These are phyloP conservation scores for Colletotrichum cordylinicola DNA, from an alignment of 2,329 filamentous ascomycete genomes.

Conservation along the genomic window DNA sequence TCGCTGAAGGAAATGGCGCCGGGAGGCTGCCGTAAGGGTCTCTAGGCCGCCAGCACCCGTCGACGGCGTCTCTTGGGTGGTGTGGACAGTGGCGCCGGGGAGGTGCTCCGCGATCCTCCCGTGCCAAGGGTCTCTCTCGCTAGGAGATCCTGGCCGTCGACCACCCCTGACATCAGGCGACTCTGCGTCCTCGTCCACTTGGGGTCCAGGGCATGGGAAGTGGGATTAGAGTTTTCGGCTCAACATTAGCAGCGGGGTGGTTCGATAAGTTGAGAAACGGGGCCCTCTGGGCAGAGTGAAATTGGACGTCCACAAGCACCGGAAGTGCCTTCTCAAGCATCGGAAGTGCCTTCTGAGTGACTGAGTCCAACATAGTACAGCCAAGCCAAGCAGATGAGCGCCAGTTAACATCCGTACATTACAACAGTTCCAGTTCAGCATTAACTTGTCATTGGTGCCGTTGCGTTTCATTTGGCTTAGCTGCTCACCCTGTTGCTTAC, in stretches of 20 bases:
- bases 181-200: background rate
- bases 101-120: slow-evolving; percentile 11
- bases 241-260: background rate
- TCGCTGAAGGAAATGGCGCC: background rate
- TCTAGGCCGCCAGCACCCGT: background rate
- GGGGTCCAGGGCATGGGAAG: background rate
- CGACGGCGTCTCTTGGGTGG: background rate
- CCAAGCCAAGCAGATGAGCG: background rate
- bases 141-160: background rate
- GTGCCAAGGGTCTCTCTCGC: background rate
- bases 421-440: background rate
- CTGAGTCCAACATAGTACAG: background rate
- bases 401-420: background rate
- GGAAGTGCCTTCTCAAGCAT: background rate
- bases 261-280: background rate
- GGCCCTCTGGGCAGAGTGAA: background rate
- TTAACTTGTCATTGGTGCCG: background rate
- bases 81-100: background rate
- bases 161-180: background rate
- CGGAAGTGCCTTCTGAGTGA: background rate
- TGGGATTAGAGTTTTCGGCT: slow-evolving; percentile 17
- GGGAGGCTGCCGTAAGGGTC: background rate
- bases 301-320: background rate
- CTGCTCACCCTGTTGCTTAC: background rate
- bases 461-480: background rate